Conservation (phyloP, 1,284 basidiomycete genomes). For the Boletus calvinii region DNA sequence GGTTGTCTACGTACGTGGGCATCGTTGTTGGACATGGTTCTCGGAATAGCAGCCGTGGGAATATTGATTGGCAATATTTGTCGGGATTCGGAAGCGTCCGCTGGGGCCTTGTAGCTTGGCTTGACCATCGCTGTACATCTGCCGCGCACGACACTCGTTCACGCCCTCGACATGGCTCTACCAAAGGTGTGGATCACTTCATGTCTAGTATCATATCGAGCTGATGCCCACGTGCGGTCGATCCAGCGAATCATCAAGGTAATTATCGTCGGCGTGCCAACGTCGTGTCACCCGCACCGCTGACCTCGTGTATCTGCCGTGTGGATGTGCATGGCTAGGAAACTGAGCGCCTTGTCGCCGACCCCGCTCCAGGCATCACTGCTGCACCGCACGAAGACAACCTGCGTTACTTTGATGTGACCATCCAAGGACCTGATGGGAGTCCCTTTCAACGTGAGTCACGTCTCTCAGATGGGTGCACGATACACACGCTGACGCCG, state of each 20-base stretch:
- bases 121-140: constrained; percentile 19
- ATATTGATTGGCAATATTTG: constrained; percentile 2
- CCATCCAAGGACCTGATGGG: constrained; percentile 90
- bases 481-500: constrained; percentile 7
- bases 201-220: background rate
- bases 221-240: constrained; percentile 18
- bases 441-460: constrained; percentile 91
- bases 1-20: constrained; percentile 17
- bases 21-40: constrained; percentile 21
- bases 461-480: background rate
- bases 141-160: constrained; percentile 17
- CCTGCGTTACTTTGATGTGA: constrained; percentile 97
- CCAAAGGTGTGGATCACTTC: constrained; percentile 26
- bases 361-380: constrained; percentile 94
- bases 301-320: constrained; percentile 17
- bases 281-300: constrained; percentile 20
- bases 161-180: constrained; percentile 28
- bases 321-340: constrained; percentile 56
- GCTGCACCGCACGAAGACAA: constrained; percentile 97
- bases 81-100: constrained; percentile 22
- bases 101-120: constrained; percentile 4
- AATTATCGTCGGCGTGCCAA: constrained; percentile 12
- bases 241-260: constrained; percentile 61
- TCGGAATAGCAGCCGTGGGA: constrained; percentile 19
- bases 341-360: constrained; percentile 93